phyloP scores from a whole-genome alignment of 768 basidiomycete species.

The Tremella yokohamensis region DNA sequence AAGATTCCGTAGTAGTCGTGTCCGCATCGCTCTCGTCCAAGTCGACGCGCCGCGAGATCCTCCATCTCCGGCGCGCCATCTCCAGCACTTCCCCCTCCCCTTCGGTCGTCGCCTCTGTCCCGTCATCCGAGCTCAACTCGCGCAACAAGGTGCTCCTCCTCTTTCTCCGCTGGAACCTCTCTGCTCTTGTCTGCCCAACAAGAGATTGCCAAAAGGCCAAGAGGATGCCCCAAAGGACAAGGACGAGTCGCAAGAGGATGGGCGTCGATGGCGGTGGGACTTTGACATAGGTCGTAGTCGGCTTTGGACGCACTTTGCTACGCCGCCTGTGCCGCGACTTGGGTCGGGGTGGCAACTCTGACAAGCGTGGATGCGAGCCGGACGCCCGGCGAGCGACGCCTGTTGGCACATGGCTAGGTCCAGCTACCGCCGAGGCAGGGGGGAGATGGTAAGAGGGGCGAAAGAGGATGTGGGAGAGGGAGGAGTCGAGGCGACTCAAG shows the following conservation, averaged over 20 bases:
- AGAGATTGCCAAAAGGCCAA: slow-evolving; percentile 39
- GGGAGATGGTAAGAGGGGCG: slow-evolving; percentile 1
- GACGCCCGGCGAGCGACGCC: not conserved
- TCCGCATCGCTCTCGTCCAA: slow-evolving; percentile 32
- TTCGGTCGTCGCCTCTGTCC: slow-evolving; percentile 16
- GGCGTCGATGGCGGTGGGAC: slow-evolving; percentile 41
- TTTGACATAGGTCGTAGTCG: slow-evolving; percentile 35
- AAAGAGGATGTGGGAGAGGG: slow-evolving; percentile 5
- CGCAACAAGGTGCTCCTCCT: slow-evolving; percentile 12
- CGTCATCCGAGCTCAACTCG: slow-evolving; percentile 17
- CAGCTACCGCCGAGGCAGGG: not conserved
- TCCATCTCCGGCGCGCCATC: slow-evolving; percentile 12
- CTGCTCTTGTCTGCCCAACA: slow-evolving; percentile 43
- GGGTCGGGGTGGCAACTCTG: not conserved
- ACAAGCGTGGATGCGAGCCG: not conserved
- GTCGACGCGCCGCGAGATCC: slow-evolving; percentile 13
- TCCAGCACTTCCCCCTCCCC: slow-evolving; percentile 12
- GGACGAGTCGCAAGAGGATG: slow-evolving; percentile 27
- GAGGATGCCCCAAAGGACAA: slow-evolving; percentile 44
- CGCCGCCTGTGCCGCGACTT: not conserved
- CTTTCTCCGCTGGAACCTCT: slow-evolving; percentile 13
- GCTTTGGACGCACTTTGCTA: slow-evolving; percentile 13
- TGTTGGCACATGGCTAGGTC: not conserved
- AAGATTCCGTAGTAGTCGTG: slow-evolving; percentile 3
- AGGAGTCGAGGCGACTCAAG: slow-evolving; percentile 15